phyloP scores from a whole-genome alignment of 495 filamentous ascomycete genomes.

The Trichoderma virens region DNA sequence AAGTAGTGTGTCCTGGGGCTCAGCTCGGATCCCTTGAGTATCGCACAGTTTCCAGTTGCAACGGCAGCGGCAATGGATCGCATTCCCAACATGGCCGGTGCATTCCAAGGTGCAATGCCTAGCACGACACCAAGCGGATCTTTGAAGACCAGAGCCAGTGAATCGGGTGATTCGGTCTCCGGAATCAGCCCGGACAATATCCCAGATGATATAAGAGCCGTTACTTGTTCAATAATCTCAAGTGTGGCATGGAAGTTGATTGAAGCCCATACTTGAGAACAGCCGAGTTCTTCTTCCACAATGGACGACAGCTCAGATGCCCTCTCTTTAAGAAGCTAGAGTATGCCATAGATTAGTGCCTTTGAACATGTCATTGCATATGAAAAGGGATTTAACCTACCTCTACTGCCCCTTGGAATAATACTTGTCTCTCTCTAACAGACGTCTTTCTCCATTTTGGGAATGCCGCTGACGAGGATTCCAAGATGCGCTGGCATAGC shows the following conservation, averaged over 20 bases:
- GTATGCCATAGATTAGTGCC: neutral
- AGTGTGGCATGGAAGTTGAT: neutral
- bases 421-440: neutral
- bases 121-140: neutral
- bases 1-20: neutral
- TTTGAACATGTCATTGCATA: neutral
- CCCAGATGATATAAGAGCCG: neutral
- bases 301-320: neutral
- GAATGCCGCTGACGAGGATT: neutral
- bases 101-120: neutral
- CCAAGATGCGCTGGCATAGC: neutral
- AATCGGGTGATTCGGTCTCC: neutral
- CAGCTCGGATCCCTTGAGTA: conserved; percentile 58
- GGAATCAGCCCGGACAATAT: neutral
- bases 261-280: neutral
- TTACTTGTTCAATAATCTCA: neutral
- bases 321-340: neutral
- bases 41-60: conserved; percentile 65
- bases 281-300: neutral
- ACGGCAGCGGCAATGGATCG: conserved; percentile 33
- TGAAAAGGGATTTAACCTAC: neutral
- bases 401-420: neutral
- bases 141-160: neutral
- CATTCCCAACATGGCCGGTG: neutral
- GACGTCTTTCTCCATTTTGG: neutral